Evolutionary conservation across 1,284 basidiomycete species (phyloP), one percentile per base, ranked within the genome.

Genomic region (Gomphus bonarii): DNA sequence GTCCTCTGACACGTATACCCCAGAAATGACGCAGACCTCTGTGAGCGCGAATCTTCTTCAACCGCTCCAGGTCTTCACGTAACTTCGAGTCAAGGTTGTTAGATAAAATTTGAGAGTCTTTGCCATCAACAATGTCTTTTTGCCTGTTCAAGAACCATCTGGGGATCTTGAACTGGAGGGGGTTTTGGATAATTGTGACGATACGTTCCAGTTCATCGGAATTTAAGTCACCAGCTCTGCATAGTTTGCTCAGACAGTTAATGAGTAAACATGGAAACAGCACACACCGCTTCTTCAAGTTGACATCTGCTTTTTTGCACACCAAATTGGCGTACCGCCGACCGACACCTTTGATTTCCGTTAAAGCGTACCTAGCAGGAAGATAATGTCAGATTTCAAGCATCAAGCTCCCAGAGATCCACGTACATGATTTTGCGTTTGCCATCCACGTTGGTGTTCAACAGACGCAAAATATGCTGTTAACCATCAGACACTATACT

Each of bases 221-320:
- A 85, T 95, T 94, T 71, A 95, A 86, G 71, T 95, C 91, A 68
- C 91, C 91, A 64, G 91, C 91, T 63, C 91, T 92, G 68, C 48
- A 46, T 5, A 22, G 46, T 35, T 33, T 33, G 12, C 18, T 35
- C 11, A 30, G 58, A 54, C 50, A 31, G 40, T 33, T n/a, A n/a
- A n/a, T n/a, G 14, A 18, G 16, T 20, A 43, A 25, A 28, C 35
- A 14, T 46, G 16, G 9, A 10, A 35, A 16, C 36, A 38, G 47
- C n/a, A 77, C 88, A 63, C 67, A 97, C 95, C 97, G 91, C 80
- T 99, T 99, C 82, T 84, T 90, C 64, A 99, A 84, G 73, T 99
- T 95, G 59, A 99, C 91, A 79, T 99, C 97, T 65, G 97, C 97
- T 83, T 99, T 99, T 80, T 99, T 99, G 87, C 95, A 98, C 67